Base-by-base conservation (phyloP, 192 early-diverging fungal species). In the Diversispora eburnea region DNA sequence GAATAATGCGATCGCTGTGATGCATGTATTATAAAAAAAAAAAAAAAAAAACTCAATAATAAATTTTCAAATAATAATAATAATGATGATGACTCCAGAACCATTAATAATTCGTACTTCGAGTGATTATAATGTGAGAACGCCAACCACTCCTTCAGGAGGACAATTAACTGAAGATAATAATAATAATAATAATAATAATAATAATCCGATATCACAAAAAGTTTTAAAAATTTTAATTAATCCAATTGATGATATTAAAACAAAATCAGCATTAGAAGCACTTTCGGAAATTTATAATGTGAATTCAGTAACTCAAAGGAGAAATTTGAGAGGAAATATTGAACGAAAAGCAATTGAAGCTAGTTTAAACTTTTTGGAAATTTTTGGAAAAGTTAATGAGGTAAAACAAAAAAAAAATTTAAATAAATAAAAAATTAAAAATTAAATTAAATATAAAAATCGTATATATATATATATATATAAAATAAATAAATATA, bases 211-310 rank as follows among this genome's bases (percentile, higher is more conserved):
- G 25, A 60, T 84, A 25, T 73, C 78, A 60, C 64, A 76, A 48
- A 84, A 81, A 80, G 76, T 84, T 45, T 78, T 78, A 48, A 84
- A 84, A 74, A 68, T 84, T 20, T 73, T 84, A 15, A 73, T 80
- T 12, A 78, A 75, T 3, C 84, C 87, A 39, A 73, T 91, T n/a
- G 90, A 92, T 60, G 85, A 88, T 67, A 67, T 77, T 20, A 81
- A 86, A 58, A 86, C 87, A n/a, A 88, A 84, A 76, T 77, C 84
- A n/a, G 88, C 91, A 3, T 80, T 91, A 45, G 80, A 81, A 51
- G 81, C 87, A 4, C 77, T 92, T 20, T 85, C 88, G 0, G 86
- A 87, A 57, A 87, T 89, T 64, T 90, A 89, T 79, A 75, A 74
- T 43, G 13, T 74, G 51, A 86, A 89, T 77, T 81, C 80, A 3